Evolutionary conservation across 139 green algal genomes (phyloP).

Genomic region (Chlamydomonas sp.): DNA sequence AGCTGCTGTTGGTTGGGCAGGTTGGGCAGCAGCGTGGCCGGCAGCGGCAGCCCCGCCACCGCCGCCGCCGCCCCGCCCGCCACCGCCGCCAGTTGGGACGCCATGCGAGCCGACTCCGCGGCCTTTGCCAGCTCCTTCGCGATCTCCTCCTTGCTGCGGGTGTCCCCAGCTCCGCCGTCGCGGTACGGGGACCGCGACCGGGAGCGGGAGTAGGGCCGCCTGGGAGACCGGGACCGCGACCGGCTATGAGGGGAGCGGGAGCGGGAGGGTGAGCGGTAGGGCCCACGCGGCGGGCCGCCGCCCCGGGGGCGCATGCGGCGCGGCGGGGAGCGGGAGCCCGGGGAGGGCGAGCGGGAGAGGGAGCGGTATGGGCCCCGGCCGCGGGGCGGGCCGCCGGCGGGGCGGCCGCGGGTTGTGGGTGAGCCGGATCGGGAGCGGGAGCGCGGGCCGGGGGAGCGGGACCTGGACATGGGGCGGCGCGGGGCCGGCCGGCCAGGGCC

Average conservation of each 20-base stretch:
- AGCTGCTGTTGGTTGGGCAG: slow-evolving; percentile 70
- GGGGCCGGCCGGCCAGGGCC: background rate
- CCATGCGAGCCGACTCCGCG: slow-evolving; percentile 26
- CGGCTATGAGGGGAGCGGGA: slow-evolving; percentile 4
- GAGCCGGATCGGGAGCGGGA: background rate
- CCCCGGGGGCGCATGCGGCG: background rate
- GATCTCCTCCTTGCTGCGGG: slow-evolving; percentile 49
- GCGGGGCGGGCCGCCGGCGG: slow-evolving; percentile 1
- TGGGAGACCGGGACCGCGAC: background rate
- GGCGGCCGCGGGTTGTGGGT: background rate
- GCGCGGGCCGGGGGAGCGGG: slow-evolving; percentile 1
- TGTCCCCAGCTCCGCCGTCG: slow-evolving; percentile 3
- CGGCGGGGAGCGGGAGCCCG: background rate
- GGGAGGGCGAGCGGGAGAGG: background rate
- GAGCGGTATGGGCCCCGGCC: background rate
- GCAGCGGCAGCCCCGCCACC: background rate
- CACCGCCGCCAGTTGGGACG: background rate
- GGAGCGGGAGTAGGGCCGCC: background rate
- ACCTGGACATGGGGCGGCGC: slow-evolving; percentile 1
- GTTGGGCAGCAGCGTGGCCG: background rate
- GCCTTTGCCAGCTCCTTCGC: slow-evolving; percentile 28
- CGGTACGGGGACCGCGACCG: background rate
- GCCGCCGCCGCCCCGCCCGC: no score
- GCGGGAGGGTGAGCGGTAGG: background rate
- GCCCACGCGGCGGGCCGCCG: background rate